Evolutionary conservation across 495 filamentous ascomycete species (phyloP).

Genomic region (Pseudoneurospora amorphoporcata): DNA sequence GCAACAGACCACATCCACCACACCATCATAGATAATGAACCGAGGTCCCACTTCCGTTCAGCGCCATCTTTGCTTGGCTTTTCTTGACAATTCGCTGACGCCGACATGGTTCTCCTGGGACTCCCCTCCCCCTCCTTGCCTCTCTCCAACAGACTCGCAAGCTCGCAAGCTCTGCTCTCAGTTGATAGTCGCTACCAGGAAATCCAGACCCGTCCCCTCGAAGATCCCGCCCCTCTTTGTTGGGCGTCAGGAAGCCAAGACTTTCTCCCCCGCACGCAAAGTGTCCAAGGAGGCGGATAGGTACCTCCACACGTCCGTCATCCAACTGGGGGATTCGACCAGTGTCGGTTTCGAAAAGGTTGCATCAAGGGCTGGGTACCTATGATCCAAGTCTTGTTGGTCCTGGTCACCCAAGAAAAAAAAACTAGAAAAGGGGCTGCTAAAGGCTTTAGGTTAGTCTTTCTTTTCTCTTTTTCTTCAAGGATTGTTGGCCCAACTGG

Average conservation of each 20-base stretch:
- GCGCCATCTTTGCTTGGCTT: not conserved
- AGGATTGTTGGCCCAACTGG: not conserved
- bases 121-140: not conserved
- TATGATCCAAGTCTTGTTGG: not conserved
- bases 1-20: not conserved
- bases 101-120: not conserved
- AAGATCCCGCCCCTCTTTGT: not conserved
- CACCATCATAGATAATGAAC: not conserved
- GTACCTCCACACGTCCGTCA: not conserved
- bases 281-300: not conserved
- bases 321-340: not conserved
- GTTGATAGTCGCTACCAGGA: not conserved
- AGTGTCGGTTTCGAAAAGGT: not conserved
- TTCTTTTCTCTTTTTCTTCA: not conserved
- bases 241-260: not conserved
- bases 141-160: not conserved
- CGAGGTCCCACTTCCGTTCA: not conserved
- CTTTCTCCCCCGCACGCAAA: not conserved
- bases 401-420: not conserved
- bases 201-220: not conserved
- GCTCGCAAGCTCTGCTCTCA: not conserved
- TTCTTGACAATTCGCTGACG: not conserved
- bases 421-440: not conserved
- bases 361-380: not conserved
- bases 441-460: not conserved